These are phyloP conservation scores for Neopestalotiopsis sp. DNA, from an alignment of 2,329 filamentous ascomycete genomes.

Conservation along the genomic window DNA sequence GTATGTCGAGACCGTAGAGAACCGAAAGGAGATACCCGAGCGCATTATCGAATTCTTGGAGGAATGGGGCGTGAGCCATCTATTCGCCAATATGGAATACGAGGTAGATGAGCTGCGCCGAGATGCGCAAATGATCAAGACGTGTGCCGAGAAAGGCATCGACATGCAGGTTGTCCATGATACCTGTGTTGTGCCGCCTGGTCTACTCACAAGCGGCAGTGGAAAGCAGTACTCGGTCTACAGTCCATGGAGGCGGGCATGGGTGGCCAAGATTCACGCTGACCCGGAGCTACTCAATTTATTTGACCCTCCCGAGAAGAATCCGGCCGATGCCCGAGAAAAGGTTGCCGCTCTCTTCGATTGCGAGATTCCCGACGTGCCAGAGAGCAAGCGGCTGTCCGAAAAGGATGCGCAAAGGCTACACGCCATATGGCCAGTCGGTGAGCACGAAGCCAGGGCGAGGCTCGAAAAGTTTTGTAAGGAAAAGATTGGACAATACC, in stretches of 20 bases:
- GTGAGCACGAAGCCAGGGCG: slow-evolving; percentile 72
- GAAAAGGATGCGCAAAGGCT: slow-evolving; percentile 64
- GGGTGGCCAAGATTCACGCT: slow-evolving; percentile 74
- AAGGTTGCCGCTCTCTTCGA: slow-evolving; percentile 53
- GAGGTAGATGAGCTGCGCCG: slow-evolving; percentile 88
- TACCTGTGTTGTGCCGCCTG: slow-evolving; percentile 81
- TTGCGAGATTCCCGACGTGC: slow-evolving; percentile 62
- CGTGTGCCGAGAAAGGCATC: slow-evolving; percentile 66
- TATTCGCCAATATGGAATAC: slow-evolving; percentile 88
- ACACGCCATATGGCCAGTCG: slow-evolving; percentile 70
- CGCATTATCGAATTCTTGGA: slow-evolving; percentile 69
- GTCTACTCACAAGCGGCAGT: slow-evolving; percentile 65
- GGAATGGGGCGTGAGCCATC: slow-evolving; percentile 74
- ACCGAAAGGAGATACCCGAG: slow-evolving; percentile 64
- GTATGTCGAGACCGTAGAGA: slow-evolving; percentile 73
- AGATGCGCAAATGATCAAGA: slow-evolving; percentile 69
- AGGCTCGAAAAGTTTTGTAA: slow-evolving; percentile 72
- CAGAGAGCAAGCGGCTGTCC: slow-evolving; percentile 65
- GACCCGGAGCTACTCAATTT: slow-evolving; percentile 71
- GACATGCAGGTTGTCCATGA: slow-evolving; percentile 78
- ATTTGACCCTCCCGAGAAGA: slow-evolving; percentile 61
- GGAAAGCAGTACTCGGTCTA: slow-evolving; percentile 87
- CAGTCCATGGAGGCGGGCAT: slow-evolving; percentile 79
- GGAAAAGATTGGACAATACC: slow-evolving; percentile 66
- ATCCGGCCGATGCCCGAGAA: slow-evolving; percentile 52